Conservation (phyloP, 306 rosid species). For the Cicer cuneatum region DNA sequence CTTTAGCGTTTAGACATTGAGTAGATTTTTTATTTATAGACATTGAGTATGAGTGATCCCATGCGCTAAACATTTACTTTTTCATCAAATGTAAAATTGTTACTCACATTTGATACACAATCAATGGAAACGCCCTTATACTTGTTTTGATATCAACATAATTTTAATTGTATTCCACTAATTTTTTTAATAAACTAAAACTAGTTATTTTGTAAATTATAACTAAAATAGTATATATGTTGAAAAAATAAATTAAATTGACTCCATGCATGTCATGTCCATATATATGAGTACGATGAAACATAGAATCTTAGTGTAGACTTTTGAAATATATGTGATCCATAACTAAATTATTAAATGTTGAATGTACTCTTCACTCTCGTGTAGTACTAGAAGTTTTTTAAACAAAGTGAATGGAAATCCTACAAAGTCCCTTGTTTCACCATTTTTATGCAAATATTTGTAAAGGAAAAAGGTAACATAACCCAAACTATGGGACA, state of each 20-base stretch:
- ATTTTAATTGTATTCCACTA: too few species aligned
- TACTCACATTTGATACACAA: too few species aligned
- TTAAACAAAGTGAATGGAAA: constrained; percentile 43
- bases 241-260: neutral
- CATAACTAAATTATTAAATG: constrained; percentile 27
- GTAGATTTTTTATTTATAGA: too few species aligned
- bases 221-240: too few species aligned
- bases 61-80: too few species aligned
- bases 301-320: neutral
- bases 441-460: constrained; percentile 46
- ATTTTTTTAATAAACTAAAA: too few species aligned
- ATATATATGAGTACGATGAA: neutral
- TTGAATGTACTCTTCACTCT: constrained; percentile 12
- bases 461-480: constrained; percentile 36
- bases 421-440: constrained; percentile 44
- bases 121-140: too few species aligned
- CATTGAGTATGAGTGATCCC: too few species aligned
- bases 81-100: too few species aligned
- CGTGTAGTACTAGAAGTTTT: constrained; percentile 14
- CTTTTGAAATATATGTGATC: constrained; percentile 26
- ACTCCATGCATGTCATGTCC: neutral
- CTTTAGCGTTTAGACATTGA: too few species aligned
- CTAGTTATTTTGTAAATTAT: too few species aligned
- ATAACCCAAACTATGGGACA: constrained; percentile 36
- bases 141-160: too few species aligned